A percentile compares a stretch with the other conserved stretches of the same genome.
Evolutionary conservation across 2,329 filamentous ascomycete species (phyloP).

Genomic region (Paramyrothecium roridum): DNA sequence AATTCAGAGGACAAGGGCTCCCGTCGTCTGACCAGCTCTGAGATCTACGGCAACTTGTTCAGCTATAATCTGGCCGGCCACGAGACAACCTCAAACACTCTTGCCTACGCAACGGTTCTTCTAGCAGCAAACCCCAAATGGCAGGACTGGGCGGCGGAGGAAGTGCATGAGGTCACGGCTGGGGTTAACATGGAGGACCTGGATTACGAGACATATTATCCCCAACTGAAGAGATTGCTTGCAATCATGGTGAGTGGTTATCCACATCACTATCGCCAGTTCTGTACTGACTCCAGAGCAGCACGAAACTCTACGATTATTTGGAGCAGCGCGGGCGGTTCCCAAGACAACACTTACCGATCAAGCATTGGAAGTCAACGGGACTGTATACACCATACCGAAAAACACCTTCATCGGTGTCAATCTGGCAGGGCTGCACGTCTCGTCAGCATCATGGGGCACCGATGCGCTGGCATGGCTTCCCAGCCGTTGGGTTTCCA

Average conservation of each 20-base stretch:
- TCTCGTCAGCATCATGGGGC: slow-evolving; percentile 13
- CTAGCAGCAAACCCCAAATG: slow-evolving; percentile 40
- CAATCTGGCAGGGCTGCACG: slow-evolving; percentile 13
- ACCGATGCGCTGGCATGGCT: slow-evolving; percentile 13
- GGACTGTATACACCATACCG: slow-evolving; percentile 10
- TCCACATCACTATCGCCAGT: neutral
- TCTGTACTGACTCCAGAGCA: neutral
- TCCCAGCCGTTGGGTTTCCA: slow-evolving; percentile 15
- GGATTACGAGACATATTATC: slow-evolving; percentile 15
- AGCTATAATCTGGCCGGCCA: slow-evolving; percentile 48
- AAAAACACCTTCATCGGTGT: slow-evolving; percentile 13
- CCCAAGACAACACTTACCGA: slow-evolving; percentile 13
- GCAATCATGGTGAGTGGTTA: slow-evolving; percentile 12
- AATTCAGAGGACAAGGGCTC: neutral
- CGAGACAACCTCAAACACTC: slow-evolving; percentile 44
- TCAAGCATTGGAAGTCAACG: slow-evolving; percentile 11
- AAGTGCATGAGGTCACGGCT: slow-evolving; percentile 16
- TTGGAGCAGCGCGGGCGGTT: slow-evolving; percentile 12
- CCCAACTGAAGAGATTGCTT: slow-evolving; percentile 13
- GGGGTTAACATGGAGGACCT: slow-evolving; percentile 8
- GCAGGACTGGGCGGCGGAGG: slow-evolving; percentile 42
- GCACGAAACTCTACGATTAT: slow-evolving; percentile 15
- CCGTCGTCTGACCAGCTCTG: slow-evolving; percentile 28
- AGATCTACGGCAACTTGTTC: slow-evolving; percentile 48
- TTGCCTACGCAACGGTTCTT: slow-evolving; percentile 38